phyloP scores from a whole-genome alignment of 768 basidiomycete genomes.

The Sutorius australiensis region DNA sequence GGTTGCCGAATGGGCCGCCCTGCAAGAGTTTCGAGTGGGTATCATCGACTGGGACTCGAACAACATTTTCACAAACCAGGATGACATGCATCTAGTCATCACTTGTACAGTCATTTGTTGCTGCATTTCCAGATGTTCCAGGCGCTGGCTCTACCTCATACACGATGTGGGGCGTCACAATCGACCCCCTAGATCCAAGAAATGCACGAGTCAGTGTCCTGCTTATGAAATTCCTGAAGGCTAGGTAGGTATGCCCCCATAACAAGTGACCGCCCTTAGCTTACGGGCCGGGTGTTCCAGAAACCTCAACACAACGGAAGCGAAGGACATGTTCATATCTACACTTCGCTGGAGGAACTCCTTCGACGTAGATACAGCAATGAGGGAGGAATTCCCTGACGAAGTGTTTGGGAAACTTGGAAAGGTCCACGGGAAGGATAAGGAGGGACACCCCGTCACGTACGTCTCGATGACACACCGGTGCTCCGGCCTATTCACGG shows the following conservation, averaged over 20 bases:
- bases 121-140: constrained; percentile 58
- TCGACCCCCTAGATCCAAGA: constrained; percentile 53
- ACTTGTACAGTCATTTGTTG: constrained; percentile 52
- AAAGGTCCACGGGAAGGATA: constrained; percentile 65
- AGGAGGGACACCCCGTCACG: constrained; percentile 65
- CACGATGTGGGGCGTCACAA: constrained; percentile 65
- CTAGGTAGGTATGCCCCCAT: constrained; percentile 43
- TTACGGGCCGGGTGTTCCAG: constrained; percentile 28
- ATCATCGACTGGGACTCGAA: neutral
- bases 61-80: neutral
- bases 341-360: constrained; percentile 70
- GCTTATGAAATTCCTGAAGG: constrained; percentile 78
- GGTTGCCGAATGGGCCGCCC: constrained; percentile 63
- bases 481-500: neutral
- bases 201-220: constrained; percentile 71
- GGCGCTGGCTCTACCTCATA: constrained; percentile 50
- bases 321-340: constrained; percentile 60
- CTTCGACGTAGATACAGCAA: constrained; percentile 56
- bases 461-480: constrained; percentile 33
- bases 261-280: neutral
- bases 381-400: constrained; percentile 59
- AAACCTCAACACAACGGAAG: constrained; percentile 50
- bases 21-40: constrained; percentile 65
- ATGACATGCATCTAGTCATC: constrained; percentile 22
- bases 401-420: constrained; percentile 65